A percentile compares a stretch with the other conserved stretches of the same genome.
phyloP scores from a whole-genome alignment of 2,329 filamentous ascomycete species.

The Graphilbum fragrans region DNA sequence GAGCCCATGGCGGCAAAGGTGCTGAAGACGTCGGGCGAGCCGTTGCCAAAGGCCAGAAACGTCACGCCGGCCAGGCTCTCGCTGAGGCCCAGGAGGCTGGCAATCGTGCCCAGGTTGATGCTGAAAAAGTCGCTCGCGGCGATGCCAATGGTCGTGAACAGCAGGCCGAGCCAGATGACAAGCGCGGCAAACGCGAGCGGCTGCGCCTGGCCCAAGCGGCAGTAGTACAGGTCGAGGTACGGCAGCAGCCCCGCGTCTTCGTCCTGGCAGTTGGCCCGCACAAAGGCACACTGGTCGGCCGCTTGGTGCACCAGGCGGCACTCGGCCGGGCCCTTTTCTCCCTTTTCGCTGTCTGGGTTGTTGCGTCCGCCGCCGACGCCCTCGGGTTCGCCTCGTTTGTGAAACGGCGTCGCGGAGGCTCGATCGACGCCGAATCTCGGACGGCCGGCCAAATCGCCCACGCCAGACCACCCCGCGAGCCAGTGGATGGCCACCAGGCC shows the following conservation, averaged over 20 bases:
- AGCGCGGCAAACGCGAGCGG: conserved; percentile 70
- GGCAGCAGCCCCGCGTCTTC: conserved; percentile 83
- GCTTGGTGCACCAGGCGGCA: conserved; percentile 72
- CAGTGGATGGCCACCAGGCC: conserved; percentile 29
- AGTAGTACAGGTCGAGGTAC: conserved; percentile 89
- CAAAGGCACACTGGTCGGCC: conserved; percentile 75
- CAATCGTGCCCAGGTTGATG: conserved; percentile 88
- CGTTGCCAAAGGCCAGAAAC: conserved; percentile 93
- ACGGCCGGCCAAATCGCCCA: not conserved
- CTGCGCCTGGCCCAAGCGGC: conserved; percentile 53
- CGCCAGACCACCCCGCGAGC: conserved; percentile 2
- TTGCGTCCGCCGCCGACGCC: not conserved
- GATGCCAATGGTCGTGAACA: conserved; percentile 96
- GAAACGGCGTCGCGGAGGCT: conserved; percentile 12
- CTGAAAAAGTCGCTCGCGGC: conserved; percentile 98
- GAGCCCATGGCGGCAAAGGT: conserved; percentile 97
- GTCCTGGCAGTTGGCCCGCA: conserved; percentile 69
- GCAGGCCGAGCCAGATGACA: conserved; percentile 69
- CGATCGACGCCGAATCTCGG: conserved; percentile 18
- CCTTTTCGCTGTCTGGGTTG: conserved; percentile 15
- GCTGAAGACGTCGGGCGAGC: conserved; percentile 95
- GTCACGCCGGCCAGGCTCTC: conserved; percentile 95
- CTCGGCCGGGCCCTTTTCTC: conserved; percentile 22
- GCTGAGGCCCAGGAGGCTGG: conserved; percentile 78
- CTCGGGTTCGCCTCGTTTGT: not conserved